Conservation (phyloP, 306 rosid genomes). For the Glycyrrhiza uralensis region DNA sequence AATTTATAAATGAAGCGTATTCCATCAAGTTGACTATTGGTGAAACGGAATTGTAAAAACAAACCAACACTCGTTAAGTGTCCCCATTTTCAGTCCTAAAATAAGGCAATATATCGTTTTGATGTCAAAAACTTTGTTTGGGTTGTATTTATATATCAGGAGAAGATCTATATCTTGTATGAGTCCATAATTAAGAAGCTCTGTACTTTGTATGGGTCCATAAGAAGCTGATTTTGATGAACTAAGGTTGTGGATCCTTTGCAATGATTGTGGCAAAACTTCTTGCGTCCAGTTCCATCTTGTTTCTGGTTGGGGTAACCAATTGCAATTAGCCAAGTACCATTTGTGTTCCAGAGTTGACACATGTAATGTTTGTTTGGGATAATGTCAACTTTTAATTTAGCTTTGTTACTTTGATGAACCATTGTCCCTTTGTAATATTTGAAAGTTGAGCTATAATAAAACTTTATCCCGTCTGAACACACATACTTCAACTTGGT, state of each 20-base stretch:
- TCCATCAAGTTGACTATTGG: background rate
- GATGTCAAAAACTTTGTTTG: slow-evolving; percentile 35
- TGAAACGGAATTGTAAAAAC: background rate
- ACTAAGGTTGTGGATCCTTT: too few species aligned
- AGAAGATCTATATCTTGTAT: too few species aligned
- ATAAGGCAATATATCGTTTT: background rate
- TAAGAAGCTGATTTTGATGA: too few species aligned
- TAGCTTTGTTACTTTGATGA: background rate
- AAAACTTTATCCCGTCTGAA: too few species aligned
- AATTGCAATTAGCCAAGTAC: too few species aligned
- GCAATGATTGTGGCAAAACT: too few species aligned
- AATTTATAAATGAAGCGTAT: slow-evolving; percentile 31
- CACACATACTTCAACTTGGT: too few species aligned
- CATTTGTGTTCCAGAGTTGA: background rate
- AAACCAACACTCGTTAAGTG: background rate
- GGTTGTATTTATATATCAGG: too few species aligned
- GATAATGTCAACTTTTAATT: background rate
- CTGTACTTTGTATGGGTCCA: too few species aligned
- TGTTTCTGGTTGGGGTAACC: background rate
- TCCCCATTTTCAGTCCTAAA: background rate
- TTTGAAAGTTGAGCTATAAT: too few species aligned
- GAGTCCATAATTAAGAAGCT: too few species aligned
- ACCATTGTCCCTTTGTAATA: background rate
- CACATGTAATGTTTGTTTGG: background rate
- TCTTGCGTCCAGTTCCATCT: too few species aligned